Evolutionary conservation across 2,329 filamentous ascomycete species (phyloP).

Genomic region (Saccharata proteae): DNA sequence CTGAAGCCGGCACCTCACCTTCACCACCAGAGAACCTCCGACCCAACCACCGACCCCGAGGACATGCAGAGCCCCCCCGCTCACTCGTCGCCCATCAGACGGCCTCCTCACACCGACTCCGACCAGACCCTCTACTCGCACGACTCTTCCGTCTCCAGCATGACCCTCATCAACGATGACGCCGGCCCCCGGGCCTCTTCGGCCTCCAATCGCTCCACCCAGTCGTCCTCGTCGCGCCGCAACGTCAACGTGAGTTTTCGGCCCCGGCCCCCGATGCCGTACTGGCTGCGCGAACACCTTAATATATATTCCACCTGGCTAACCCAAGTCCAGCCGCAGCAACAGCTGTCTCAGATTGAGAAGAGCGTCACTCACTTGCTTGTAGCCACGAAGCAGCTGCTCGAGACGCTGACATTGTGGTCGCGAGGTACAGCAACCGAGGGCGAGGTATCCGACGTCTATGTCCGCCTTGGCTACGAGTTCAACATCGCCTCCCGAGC

Average conservation of each 20-base stretch:
- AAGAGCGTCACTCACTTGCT: conserved; percentile 97
- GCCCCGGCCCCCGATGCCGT: conserved; percentile 3
- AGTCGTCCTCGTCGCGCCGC: conserved; percentile 22
- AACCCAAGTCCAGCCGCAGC: conserved; percentile 43
- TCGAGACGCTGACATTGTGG: conserved; percentile 97
- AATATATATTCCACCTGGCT: too few species aligned
- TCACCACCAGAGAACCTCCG: too few species aligned
- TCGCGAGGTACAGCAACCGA: conserved; percentile 86
- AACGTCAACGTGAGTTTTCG: conserved; percentile 24
- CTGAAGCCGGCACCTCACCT: too few species aligned
- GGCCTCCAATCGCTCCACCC: conserved; percentile 50
- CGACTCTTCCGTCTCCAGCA: conserved; percentile 26
- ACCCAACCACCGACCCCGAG: too few species aligned
- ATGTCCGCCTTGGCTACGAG: conserved; percentile 92
- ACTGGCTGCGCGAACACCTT: background rate
- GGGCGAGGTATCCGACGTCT: conserved; percentile 93
- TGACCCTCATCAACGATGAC: conserved; percentile 45
- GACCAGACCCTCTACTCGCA: conserved; percentile 17
- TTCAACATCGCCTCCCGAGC: conserved; percentile 98
- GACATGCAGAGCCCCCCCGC: conserved; percentile 10
- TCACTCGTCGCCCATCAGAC: conserved; percentile 10
- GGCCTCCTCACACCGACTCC: conserved; percentile 13
- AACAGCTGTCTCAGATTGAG: conserved; percentile 90
- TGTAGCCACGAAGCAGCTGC: conserved; percentile 92
- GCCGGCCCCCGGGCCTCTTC: conserved; percentile 53